These are phyloP conservation scores for Colletotrichum sp. DNA, from an alignment of 2,329 filamentous ascomycete genomes.

Conservation along the genomic window DNA sequence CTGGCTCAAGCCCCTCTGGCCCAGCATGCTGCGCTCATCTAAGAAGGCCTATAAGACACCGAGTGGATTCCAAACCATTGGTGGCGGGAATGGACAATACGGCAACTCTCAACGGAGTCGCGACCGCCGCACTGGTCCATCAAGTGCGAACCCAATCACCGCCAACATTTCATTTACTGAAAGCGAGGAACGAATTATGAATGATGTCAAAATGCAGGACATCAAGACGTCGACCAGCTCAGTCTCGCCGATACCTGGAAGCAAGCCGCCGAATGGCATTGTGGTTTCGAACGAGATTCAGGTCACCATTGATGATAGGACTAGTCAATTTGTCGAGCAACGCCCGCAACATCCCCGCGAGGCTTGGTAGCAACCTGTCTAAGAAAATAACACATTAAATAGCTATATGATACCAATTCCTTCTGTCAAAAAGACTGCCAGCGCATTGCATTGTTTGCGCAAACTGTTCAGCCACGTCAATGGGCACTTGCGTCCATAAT, in stretches of 20 bases:
- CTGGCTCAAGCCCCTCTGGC: conserved; percentile 38
- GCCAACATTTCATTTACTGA: conserved; percentile 40
- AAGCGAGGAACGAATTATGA: conserved; percentile 46
- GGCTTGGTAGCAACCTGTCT: background rate
- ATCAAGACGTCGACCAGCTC: conserved; percentile 28
- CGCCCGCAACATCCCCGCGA: background rate
- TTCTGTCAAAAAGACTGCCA: background rate
- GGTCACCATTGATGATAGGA: conserved; percentile 30
- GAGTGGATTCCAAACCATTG: conserved; percentile 17
- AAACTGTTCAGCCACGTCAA: background rate
- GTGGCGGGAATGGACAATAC: conserved; percentile 19
- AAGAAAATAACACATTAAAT: background rate
- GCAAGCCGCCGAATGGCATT: conserved; percentile 32
- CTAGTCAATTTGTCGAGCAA: background rate
- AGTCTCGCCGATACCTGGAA: conserved; percentile 20
- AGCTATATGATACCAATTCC: background rate
- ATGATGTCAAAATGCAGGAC: conserved; percentile 44
- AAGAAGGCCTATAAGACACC: conserved; percentile 22
- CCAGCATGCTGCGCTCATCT: conserved; percentile 34
- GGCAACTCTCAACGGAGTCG: conserved; percentile 24
- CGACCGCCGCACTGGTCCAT: conserved; percentile 30
- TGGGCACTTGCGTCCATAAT: background rate
- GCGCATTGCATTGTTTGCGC: background rate
- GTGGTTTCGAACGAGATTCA: conserved; percentile 47
- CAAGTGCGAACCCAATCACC: conserved; percentile 37